Percentiles rank a stretch among this genome's conserved stretches.
These are phyloP conservation scores for Apiotrichum sp. DNA, from an alignment of 1,284 basidiomycete species.

Conservation along the genomic window DNA sequence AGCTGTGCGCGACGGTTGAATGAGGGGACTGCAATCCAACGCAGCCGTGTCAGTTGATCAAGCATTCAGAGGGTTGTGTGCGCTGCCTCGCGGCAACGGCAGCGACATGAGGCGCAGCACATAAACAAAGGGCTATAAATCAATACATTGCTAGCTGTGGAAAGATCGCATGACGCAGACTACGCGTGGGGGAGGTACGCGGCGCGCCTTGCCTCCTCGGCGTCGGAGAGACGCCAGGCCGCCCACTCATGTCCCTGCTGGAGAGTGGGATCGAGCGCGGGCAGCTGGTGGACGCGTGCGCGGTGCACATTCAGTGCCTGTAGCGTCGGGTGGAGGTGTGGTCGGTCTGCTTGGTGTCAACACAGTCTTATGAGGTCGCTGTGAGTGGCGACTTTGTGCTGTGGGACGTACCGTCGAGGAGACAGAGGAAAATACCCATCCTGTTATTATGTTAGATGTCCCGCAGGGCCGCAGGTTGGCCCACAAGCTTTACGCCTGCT, in stretches of 20 bases:
- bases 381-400: too few species aligned
- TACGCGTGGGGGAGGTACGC: neutral
- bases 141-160: too few species aligned
- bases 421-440: conserved; percentile 14
- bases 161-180: too few species aligned
- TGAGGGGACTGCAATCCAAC: too few species aligned
- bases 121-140: too few species aligned
- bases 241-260: conserved; percentile 10
- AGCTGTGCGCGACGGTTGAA: too few species aligned
- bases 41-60: too few species aligned
- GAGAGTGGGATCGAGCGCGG: neutral
- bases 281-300: neutral
- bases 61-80: too few species aligned
- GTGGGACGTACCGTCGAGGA: conserved; percentile 6
- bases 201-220: conserved; percentile 1
- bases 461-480: neutral
- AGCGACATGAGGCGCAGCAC: too few species aligned
- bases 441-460: conserved; percentile 14
- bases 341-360: conserved; percentile 4
- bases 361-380: neutral
- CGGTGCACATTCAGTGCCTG: conserved; percentile 10
- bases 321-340: conserved; percentile 10
- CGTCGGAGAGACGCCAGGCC: conserved; percentile 5
- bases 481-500: neutral
- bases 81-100: too few species aligned